Evolutionary conservation across 225 moss, liverwort and hornwort species (phyloP).

Genomic region (Marchantia paleacea): DNA sequence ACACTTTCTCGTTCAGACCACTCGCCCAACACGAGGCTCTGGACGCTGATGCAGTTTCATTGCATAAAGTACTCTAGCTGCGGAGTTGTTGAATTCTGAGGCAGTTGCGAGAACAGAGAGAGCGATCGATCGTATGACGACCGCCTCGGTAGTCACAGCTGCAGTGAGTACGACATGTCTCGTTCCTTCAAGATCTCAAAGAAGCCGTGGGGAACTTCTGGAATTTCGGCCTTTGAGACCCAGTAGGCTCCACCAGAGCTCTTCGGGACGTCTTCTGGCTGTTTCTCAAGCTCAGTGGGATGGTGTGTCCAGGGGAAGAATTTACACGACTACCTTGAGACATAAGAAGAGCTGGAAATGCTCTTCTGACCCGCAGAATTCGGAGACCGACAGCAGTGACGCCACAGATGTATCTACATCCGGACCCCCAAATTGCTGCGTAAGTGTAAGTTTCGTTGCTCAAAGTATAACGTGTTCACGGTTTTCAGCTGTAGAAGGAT

Average conservation of each 20-base stretch:
- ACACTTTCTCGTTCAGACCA: background rate
- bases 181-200: background rate
- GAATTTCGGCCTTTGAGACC: background rate
- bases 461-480: too few species aligned
- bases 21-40: too few species aligned
- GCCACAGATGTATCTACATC: background rate
- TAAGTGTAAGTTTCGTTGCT: constrained; percentile 21
- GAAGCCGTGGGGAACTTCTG: background rate
- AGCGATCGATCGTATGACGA: constrained; percentile 3
- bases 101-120: background rate
- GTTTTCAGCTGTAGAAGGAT: background rate
- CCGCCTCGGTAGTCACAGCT: background rate
- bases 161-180: background rate
- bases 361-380: constrained; percentile 23
- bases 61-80: background rate
- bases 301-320: background rate
- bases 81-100: background rate
- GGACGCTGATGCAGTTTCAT: background rate
- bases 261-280: background rate
- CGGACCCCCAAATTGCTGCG: constrained; percentile 32
- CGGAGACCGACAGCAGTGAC: constrained; percentile 26
- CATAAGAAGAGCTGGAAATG: constrained; percentile 30
- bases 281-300: background rate
- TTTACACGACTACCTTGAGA: background rate
- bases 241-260: background rate